These are phyloP conservation scores for Hypholoma fasciculare DNA, from an alignment of 768 basidiomycete species.

Conservation along the genomic window DNA sequence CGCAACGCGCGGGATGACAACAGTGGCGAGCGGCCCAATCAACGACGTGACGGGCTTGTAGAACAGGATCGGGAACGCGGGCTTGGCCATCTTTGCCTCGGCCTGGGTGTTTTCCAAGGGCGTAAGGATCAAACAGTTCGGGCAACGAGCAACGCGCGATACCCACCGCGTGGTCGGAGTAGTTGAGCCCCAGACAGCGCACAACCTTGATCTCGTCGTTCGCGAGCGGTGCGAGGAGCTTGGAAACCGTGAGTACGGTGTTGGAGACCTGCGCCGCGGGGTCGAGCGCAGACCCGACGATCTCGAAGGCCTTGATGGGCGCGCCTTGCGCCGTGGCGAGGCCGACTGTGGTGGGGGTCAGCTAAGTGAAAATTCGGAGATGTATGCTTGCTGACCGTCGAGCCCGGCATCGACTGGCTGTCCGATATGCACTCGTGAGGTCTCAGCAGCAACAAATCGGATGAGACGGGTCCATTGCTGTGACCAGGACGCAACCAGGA, in stretches of 20 bases:
- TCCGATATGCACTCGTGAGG: conserved; percentile 71
- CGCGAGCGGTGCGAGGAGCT: conserved; percentile 69
- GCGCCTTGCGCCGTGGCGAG: conserved; percentile 50
- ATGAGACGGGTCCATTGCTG: conserved; percentile 82
- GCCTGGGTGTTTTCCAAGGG: conserved; percentile 38
- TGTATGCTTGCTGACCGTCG: conserved; percentile 47
- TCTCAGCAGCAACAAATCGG: conserved; percentile 79
- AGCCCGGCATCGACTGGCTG: conserved; percentile 68
- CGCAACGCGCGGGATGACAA: conserved; percentile 64
- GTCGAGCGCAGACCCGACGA: conserved; percentile 69
- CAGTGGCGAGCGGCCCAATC: conserved; percentile 67
- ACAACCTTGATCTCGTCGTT: conserved; percentile 67
- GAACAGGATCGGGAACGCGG: conserved; percentile 75
- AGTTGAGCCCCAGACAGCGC: conserved; percentile 80
- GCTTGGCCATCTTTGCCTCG: conserved; percentile 64
- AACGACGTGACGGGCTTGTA: conserved; percentile 75
- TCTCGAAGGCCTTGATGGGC: conserved; percentile 68
- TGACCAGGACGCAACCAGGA: background rate
- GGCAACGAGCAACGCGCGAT: background rate
- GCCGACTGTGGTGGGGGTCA: conserved; percentile 47
- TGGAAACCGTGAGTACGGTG: conserved; percentile 67
- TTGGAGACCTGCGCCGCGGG: conserved; percentile 62
- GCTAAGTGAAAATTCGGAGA: background rate
- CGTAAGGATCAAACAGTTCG: background rate
- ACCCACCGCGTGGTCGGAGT: conserved; percentile 78